These are phyloP conservation scores for Serendipita vermifera DNA, from an alignment of 768 basidiomycete genomes.

Conservation along the genomic window DNA sequence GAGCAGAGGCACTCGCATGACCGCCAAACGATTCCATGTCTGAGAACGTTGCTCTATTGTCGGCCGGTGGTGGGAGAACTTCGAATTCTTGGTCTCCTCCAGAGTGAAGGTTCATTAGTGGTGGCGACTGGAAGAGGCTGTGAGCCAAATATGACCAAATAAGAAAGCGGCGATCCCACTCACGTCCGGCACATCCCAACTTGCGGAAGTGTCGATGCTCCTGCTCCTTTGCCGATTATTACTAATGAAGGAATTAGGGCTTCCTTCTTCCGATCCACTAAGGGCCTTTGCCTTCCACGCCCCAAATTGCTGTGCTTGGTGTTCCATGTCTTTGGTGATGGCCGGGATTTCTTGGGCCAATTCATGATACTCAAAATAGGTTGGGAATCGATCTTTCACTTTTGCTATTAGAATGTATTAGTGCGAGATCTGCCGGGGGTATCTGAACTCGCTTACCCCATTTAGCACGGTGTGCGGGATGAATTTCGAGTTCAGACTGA, in stretches of 20 bases:
- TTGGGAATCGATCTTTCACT: not conserved
- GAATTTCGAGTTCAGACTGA: not conserved
- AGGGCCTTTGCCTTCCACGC: not conserved
- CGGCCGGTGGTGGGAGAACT: not conserved
- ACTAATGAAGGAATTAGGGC: not conserved
- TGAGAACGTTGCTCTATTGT: not conserved
- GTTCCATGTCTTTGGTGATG: not conserved
- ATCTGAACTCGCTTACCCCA: not conserved
- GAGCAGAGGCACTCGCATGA: not conserved
- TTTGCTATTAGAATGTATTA: not conserved
- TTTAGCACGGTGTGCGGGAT: not conserved
- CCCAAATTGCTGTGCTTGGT: not conserved
- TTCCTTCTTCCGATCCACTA: not conserved
- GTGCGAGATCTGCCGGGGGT: no score
- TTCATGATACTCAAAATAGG: conserved; percentile 3
- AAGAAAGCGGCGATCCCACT: not conserved
- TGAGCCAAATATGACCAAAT: not conserved
- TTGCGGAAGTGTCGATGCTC: conserved; percentile 5
- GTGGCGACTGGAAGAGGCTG: not conserved
- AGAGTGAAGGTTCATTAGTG: not conserved
- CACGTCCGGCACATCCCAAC: not conserved
- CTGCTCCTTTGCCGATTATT: not conserved
- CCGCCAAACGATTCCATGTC: not conserved
- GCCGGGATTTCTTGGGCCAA: not conserved
- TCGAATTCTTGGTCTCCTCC: conserved; percentile 1